Conservation (phyloP, 768 basidiomycete species). For the Thelephora ganbajun region DNA sequence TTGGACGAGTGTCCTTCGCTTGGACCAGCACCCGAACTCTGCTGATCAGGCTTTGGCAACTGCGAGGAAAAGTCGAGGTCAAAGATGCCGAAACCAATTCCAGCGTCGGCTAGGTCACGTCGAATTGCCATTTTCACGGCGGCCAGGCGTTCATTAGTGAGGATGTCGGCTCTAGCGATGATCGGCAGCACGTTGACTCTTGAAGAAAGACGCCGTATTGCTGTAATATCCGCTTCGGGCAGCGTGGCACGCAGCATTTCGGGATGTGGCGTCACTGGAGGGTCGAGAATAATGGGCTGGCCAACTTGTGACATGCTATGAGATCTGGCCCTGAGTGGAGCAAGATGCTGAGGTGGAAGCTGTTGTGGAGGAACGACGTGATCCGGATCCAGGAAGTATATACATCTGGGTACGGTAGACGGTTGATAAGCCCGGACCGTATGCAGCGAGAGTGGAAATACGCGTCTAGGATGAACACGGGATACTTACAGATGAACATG, state of each 20-base stretch:
- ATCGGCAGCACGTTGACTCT: slow-evolving; percentile 84
- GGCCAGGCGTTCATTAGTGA: slow-evolving; percentile 70
- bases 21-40: background rate
- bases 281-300: slow-evolving; percentile 67
- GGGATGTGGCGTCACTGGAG: slow-evolving; percentile 63
- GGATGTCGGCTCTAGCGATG: slow-evolving; percentile 65
- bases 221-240: slow-evolving; percentile 55
- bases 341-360: slow-evolving; percentile 50
- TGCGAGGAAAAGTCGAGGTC: slow-evolving; percentile 52
- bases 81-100: slow-evolving; percentile 84
- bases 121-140: slow-evolving; percentile 71
- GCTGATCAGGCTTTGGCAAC: slow-evolving; percentile 9
- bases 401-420: slow-evolving; percentile 36
- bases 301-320: slow-evolving; percentile 63
- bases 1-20: slow-evolving; percentile 10
- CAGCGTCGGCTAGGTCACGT: slow-evolving; percentile 68
- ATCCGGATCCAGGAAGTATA: slow-evolving; percentile 83
- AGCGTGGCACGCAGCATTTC: slow-evolving; percentile 53
- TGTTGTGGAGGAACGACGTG: slow-evolving; percentile 62
- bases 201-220: slow-evolving; percentile 66
- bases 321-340: slow-evolving; percentile 52
- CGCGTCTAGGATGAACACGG: slow-evolving; percentile 16
- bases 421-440: slow-evolving; percentile 1
- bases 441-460: slow-evolving; percentile 4
- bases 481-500: slow-evolving; percentile 65